Percentiles rank a stretch among this genome's conserved stretches.
phyloP scores from a whole-genome alignment of 1,284 basidiomycete species.

The Termitomyces sp. region DNA sequence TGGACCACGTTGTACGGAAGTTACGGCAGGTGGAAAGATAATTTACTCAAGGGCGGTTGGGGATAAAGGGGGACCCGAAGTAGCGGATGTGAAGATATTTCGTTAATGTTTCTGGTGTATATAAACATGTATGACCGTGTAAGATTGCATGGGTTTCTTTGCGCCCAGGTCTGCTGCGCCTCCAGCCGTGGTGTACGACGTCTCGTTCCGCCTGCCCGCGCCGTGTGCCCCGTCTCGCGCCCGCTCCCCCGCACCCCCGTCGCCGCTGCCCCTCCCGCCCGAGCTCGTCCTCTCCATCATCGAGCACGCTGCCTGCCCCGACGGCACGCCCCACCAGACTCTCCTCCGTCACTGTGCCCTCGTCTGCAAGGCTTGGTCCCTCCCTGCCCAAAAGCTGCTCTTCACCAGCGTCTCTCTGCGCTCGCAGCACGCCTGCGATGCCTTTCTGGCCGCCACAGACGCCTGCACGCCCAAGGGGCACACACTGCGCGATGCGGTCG shows the following conservation, averaged over 20 bases:
- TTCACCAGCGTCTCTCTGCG: constrained; percentile 52
- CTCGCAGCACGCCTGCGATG: constrained; percentile 44
- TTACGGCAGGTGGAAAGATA: not conserved
- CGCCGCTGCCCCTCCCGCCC: constrained; percentile 40
- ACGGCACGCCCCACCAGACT: constrained; percentile 29
- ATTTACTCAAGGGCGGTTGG: not conserved
- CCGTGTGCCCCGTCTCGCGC: constrained; percentile 6
- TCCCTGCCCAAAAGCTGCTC: constrained; percentile 55
- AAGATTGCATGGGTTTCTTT: constrained; percentile 38
- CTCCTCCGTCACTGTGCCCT: constrained; percentile 51
- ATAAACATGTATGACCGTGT: no score
- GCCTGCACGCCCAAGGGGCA: constrained; percentile 40
- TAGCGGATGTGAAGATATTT: not conserved
- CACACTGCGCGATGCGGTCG: constrained; percentile 47
- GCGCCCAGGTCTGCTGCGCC: constrained; percentile 17
- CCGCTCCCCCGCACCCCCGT: constrained; percentile 6
- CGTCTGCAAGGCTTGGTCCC: constrained; percentile 61
- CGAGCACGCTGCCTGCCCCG: constrained; percentile 44
- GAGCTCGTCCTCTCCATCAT: constrained; percentile 61
- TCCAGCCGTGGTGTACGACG: constrained; percentile 27
- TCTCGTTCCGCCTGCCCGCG: constrained; percentile 31
- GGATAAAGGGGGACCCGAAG: not conserved
- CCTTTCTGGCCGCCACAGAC: constrained; percentile 49
- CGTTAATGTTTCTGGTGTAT: no score
- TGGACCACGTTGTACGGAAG: not conserved